phyloP scores from a whole-genome alignment of 805 yeast species.

The Zygotorulaspora danielsina region DNA sequence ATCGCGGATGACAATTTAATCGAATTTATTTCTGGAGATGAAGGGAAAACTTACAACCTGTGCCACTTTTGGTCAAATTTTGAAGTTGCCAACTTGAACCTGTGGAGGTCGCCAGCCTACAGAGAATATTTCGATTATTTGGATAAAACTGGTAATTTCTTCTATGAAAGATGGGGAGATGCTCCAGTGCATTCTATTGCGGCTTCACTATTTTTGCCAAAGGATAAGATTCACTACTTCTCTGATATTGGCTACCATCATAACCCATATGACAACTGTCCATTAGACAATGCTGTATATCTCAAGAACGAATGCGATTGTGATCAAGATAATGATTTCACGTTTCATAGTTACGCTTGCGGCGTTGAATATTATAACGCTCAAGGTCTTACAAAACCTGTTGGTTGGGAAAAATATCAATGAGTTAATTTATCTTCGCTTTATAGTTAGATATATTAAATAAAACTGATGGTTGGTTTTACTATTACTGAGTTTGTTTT shows the following conservation, averaged over 20 bases:
- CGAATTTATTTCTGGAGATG: constrained; percentile 67
- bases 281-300: constrained; percentile 60
- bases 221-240: constrained; percentile 64
- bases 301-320: constrained; percentile 64
- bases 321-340: constrained; percentile 64
- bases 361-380: constrained; percentile 55
- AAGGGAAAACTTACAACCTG: constrained; percentile 66
- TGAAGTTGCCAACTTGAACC: constrained; percentile 70
- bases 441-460: no score
- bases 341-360: constrained; percentile 68
- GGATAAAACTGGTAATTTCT: constrained; percentile 74
- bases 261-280: constrained; percentile 73
- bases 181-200: constrained; percentile 86
- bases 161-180: constrained; percentile 90
- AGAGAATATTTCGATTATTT: constrained; percentile 59
- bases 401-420: constrained; percentile 53
- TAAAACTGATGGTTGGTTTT: no score
- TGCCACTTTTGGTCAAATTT: constrained; percentile 90
- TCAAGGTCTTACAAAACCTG: constrained; percentile 50
- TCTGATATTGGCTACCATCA: constrained; percentile 78
- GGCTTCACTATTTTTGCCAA: constrained; percentile 64
- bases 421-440: no score
- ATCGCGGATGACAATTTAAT: constrained; percentile 59
- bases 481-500: no score
- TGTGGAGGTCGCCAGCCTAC: constrained; percentile 72